These are phyloP conservation scores for Puccinia coronata DNA, from an alignment of 1,284 basidiomycete species.

Conservation along the genomic window DNA sequence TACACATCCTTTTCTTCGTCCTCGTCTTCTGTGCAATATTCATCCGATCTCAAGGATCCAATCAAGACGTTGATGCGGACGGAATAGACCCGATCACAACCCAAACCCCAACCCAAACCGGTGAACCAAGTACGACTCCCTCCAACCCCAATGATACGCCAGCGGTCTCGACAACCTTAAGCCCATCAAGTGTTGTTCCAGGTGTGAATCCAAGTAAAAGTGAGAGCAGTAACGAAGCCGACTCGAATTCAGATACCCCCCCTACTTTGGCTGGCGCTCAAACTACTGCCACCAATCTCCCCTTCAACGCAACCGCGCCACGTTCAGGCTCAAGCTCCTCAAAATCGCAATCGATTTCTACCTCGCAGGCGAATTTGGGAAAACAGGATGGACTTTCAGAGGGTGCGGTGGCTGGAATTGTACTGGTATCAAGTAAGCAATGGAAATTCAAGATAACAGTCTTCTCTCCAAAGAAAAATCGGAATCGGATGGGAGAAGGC, in stretches of 20 bases:
- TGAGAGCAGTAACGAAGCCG: neutral
- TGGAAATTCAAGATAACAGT: too few relatives aligned
- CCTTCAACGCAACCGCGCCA: neutral
- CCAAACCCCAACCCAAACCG: neutral
- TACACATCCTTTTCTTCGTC: neutral
- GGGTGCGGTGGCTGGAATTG: constrained; percentile 2
- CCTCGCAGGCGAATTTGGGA: neutral
- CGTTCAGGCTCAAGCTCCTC: neutral
- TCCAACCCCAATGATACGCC: neutral
- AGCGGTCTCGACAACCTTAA: neutral
- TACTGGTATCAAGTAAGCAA: constrained; percentile 16
- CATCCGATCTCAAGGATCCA: constrained; percentile 4
- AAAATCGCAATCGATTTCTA: neutral
- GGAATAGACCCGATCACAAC: too few relatives aligned
- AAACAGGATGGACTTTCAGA: neutral
- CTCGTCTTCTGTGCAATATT: constrained; percentile 8
- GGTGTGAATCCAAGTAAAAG: neutral
- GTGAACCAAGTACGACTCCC: neutral
- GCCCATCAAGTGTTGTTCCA: neutral
- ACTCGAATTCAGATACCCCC: neutral
- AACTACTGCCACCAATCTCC: constrained; percentile 14
- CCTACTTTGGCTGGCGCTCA: neutral
- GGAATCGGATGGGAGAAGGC: too few relatives aligned
- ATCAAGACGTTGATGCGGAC: neutral
- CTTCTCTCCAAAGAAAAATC: too few relatives aligned